Percentiles rank a stretch among this genome's conserved stretches.
Conservation (phyloP, 768 basidiomycete species). For the Strobilomyces echinocephalus region DNA sequence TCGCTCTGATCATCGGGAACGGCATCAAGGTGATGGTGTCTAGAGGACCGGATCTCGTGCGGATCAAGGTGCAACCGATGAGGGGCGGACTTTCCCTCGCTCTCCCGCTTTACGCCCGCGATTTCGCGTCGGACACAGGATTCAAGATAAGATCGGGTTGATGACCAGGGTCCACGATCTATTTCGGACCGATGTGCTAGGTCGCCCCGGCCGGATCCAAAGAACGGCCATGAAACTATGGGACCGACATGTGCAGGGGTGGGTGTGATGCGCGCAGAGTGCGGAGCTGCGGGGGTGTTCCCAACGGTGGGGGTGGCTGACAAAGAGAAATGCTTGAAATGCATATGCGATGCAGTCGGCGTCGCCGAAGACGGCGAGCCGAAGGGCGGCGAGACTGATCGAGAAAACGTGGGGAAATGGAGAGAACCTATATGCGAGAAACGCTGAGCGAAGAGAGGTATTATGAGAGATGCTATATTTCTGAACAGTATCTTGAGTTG, state of each 20-base stretch:
- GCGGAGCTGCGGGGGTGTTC: background rate
- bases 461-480: slow-evolving; percentile 61
- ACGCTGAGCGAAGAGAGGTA: slow-evolving; percentile 74
- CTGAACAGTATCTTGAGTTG: slow-evolving; percentile 60
- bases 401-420: slow-evolving; percentile 36
- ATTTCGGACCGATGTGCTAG: slow-evolving; percentile 63
- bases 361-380: slow-evolving; percentile 22
- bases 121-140: slow-evolving; percentile 73
- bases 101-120: slow-evolving; percentile 66
- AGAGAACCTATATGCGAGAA: slow-evolving; percentile 75
- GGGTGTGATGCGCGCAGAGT: slow-evolving; percentile 10
- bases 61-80: slow-evolving; percentile 79
- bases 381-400: slow-evolving; percentile 16
- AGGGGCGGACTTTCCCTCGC: slow-evolving; percentile 70
- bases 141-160: slow-evolving; percentile 52
- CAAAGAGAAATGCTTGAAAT: slow-evolving; percentile 18
- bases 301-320: slow-evolving; percentile 7
- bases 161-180: slow-evolving; percentile 75
- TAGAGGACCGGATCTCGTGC: slow-evolving; percentile 63
- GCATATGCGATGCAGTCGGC: slow-evolving; percentile 23
- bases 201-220: slow-evolving; percentile 77
- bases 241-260: slow-evolving; percentile 56
- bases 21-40: slow-evolving; percentile 64
- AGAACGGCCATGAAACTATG: slow-evolving; percentile 89
- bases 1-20: slow-evolving; percentile 72